Percentiles rank a stretch among this genome's conserved stretches.
phyloP scores from a whole-genome alignment of 805 yeast species.

The Saturnispora kantuleensis region DNA sequence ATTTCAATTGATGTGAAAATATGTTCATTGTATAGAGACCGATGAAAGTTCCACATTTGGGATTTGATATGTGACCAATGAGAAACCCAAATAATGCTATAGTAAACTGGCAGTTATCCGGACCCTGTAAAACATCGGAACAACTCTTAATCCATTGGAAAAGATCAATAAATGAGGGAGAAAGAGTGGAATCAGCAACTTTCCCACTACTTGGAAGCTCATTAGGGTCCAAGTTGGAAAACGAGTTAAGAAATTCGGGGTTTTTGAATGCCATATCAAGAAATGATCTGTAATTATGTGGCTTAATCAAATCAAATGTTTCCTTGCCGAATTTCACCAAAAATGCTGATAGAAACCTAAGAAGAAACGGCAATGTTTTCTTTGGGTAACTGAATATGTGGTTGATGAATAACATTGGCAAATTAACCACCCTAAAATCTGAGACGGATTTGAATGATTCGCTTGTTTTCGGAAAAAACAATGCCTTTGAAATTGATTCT shows the following conservation, averaged over 20 bases:
- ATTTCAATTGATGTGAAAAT: slow-evolving; percentile 15
- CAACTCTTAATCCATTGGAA: slow-evolving; percentile 47
- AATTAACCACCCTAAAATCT: slow-evolving; percentile 28
- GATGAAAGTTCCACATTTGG: slow-evolving; percentile 19
- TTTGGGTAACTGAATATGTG: slow-evolving; percentile 43
- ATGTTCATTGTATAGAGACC: slow-evolving; percentile 19
- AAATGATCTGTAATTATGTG: slow-evolving; percentile 43
- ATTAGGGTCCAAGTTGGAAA: slow-evolving; percentile 20
- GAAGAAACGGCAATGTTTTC: slow-evolving; percentile 41
- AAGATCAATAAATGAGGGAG: slow-evolving; percentile 32
- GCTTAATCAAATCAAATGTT: slow-evolving; percentile 49
- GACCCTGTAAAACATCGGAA: slow-evolving; percentile 29
- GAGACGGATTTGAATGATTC: slow-evolving; percentile 16
- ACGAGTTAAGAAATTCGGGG: slow-evolving; percentile 34
- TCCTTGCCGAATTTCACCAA: slow-evolving; percentile 32
- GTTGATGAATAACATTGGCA: slow-evolving; percentile 35
- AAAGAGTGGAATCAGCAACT: slow-evolving; percentile 11
- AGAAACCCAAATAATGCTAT: slow-evolving; percentile 42
- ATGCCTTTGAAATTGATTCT: slow-evolving; percentile 26
- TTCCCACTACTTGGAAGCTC: not conserved
- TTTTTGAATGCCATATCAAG: slow-evolving; percentile 52
- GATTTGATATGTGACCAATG: slow-evolving; percentile 25
- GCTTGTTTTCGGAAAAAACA: slow-evolving; percentile 21
- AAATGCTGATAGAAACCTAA: slow-evolving; percentile 41
- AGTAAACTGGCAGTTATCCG: slow-evolving; percentile 44